A percentile compares a stretch with the other conserved stretches of the same genome.
Conservation (phyloP, 257 asterid species). For the Solanum medicagineum region DNA sequence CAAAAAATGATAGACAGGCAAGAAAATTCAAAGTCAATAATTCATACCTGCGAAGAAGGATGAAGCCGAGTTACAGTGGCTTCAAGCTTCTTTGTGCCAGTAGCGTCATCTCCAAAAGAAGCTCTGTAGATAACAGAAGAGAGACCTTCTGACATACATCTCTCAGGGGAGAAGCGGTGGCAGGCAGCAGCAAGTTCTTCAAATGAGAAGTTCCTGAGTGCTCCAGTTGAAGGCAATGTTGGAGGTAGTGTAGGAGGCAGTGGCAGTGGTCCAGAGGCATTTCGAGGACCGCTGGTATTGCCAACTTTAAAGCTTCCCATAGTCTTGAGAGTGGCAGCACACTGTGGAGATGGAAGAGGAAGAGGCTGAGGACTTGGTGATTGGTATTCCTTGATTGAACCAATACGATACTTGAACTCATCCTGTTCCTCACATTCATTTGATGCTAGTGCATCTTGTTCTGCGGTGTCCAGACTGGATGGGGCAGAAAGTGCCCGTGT, state of each 20-base stretch:
- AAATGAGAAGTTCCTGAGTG: constrained; percentile 43
- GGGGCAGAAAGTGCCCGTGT: constrained; percentile 69
- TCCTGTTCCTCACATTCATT: constrained; percentile 58
- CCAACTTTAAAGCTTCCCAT: constrained; percentile 58
- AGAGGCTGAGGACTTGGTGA: constrained; percentile 83
- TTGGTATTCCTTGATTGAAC: constrained; percentile 54
- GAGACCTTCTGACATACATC: constrained; percentile 87
- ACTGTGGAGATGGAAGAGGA: constrained; percentile 78
- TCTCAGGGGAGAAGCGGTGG: constrained; percentile 78
- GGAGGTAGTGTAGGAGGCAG: constrained; percentile 60
- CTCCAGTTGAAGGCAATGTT: constrained; percentile 32
- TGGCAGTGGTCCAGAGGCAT: constrained; percentile 82
- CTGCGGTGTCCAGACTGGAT: constrained; percentile 57
- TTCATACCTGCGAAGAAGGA: constrained; percentile 50
- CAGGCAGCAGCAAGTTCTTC: constrained; percentile 86
- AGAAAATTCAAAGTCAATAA: not conserved
- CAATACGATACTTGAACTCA: constrained; percentile 46
- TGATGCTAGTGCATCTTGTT: constrained; percentile 39
- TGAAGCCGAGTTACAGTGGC: constrained; percentile 84
- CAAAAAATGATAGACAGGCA: not conserved
- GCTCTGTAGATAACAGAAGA: constrained; percentile 83
- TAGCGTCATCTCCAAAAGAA: constrained; percentile 53
- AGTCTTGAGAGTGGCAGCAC: constrained; percentile 35
- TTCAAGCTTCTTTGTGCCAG: constrained; percentile 52
- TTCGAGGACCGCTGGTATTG: constrained; percentile 47